Base-by-base conservation (phyloP, 2,329 filamentous ascomycete species). In the Ophiocordyceps camponoti-leonardi region DNA sequence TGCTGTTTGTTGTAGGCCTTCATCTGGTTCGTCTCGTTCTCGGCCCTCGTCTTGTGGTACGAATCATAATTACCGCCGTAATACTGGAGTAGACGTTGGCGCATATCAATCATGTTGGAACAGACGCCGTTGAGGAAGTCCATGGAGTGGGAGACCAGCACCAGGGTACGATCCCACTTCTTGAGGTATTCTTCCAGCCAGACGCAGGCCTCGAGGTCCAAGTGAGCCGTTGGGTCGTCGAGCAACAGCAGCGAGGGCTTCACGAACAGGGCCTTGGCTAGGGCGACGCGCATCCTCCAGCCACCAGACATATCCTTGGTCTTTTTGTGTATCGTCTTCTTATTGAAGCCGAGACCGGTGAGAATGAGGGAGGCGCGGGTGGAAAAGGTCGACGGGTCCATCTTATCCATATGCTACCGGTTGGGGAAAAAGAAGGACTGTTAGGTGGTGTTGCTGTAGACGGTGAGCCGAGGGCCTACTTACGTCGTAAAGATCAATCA, bases 301-400 rank as follows among this genome's bases (percentile, higher is more conserved):
- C 92, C 92, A 86, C 92, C 92, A 53, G 92, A 98, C 93, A 98
- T 98, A 66, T 98, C 93, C 78, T 96, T 98, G 58, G 93, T 98
- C 80, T 93, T 95, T 79, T 98, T 98, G 67, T 93, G 73, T 61
- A 98, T 96, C 47, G 93, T 98, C 56, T 68, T 69, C 75, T 96
- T 96, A 81, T 98, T 94, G 79, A 98, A 98, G 54, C 92, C 92
- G 48, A 98, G 83, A 87, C 92, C 92, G 46, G 92, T 98, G 56
- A 98, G 68, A 63, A 98, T 98, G 53, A 95, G 81, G 46, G 90
- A 94, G 49, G 92, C 92, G 61, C 92, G 86, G 50, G 90, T 94
- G 60, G 86, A 73, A 69, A 98, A 98, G 45, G 93, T 98, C 35
- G 87, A 93, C 43, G 92, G 92, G 59, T 98, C 93, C 90, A 98